Evolutionary conservation across 257 asterid species (phyloP), one percentile per base, ranked within the genome.

Genomic region (Anisodus acutangulus): DNA sequence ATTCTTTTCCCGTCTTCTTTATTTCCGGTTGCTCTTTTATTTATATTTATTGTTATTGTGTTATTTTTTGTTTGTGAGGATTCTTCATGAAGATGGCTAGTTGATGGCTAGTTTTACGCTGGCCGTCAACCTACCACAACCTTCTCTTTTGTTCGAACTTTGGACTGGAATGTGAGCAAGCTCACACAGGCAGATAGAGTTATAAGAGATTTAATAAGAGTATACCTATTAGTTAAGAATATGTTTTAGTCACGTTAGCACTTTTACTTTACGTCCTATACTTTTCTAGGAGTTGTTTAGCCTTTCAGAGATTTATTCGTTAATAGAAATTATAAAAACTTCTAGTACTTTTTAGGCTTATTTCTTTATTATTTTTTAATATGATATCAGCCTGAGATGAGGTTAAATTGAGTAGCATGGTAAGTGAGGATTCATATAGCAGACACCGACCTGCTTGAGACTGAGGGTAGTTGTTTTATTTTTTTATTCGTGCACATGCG

Each of bases 351-450:
- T 13, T 39, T 68, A 39, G 39, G 78, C 26, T 39, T 68, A 68
- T 68, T 68, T 7, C 22, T 16, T 41, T 68, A 67, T 67, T 67
- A 67, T 35, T 6, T 67, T 17, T 37, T 68, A 37, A 37, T 37
- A 15, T 68, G 53, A 39, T 37, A 67, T 68, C 13, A 22, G 78
- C 78, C 39, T 64, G 43, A 64, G 3, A 37, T 68, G 26, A 68
- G 26, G 78, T 68, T 68, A 39, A 39, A 39, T 68, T 39, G 26
- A 68, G 78, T 68, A 68, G 39, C 47, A 68, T 68, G 78, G 53
- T 68, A 68, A 68, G 53, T 7, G 78, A 13, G 53, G 53, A 68
- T 68, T 39, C 47, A 39, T 68, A 68, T 39, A 15, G 31, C 12
- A 2, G 26, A 2, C 12, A 68, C 3, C 26, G 37, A 15, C 12